Base-by-base conservation (phyloP, 352 stramenopile genomes). In the Phytophthora syringae region DNA sequence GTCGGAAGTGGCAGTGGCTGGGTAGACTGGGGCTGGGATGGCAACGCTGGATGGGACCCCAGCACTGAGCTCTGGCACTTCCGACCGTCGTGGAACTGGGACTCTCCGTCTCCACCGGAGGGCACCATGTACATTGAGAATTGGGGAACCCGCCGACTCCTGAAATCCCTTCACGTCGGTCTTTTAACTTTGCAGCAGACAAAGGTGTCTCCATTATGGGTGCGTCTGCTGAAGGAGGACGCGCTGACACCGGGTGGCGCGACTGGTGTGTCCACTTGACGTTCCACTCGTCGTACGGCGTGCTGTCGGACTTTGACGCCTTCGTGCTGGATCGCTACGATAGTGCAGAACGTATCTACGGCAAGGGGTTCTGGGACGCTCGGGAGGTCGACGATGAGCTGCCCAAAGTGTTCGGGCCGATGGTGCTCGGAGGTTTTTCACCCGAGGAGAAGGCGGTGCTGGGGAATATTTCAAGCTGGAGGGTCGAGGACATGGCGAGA, bases 231-330 rank as follows among this genome's bases (percentile, higher is more conserved):
- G 52, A 64, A 25, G 43, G 32, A 52, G 61, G 53, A 7, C 55
- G 20, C 37, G 40, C 40, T 20, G 56, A 60, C 49, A 66, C 54
- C 21, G 42, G 37, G 4, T 39, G 34, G 28, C 37, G 34, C 15
- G 55, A 65, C 44, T 70, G 62, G 62, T 70, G 62, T 48, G 55
- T 70, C 18, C 62, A 79, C 49, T 1, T 87, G 44, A 60, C 69
- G 11, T 80, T 84, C 49, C 64, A 76, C 28, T 83, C 78, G 34
- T 74, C 74, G 30, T 87, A 80, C 34, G 78, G 78, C 16, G 72
- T 77, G n/a, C 56, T 83, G 52, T 74, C 62, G 20, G 70, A 74
- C 21, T 80, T 87, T 28, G 78, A 87, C 39, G 76, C 73, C 24
- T 84, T 87, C 24, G 73, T 83, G 43, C 18, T 87, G 18, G 76